A percentile compares a stretch with the other conserved stretches of the same genome.
Conservation (phyloP, 306 rosid species). For the Cicer chorassanicum region DNA sequence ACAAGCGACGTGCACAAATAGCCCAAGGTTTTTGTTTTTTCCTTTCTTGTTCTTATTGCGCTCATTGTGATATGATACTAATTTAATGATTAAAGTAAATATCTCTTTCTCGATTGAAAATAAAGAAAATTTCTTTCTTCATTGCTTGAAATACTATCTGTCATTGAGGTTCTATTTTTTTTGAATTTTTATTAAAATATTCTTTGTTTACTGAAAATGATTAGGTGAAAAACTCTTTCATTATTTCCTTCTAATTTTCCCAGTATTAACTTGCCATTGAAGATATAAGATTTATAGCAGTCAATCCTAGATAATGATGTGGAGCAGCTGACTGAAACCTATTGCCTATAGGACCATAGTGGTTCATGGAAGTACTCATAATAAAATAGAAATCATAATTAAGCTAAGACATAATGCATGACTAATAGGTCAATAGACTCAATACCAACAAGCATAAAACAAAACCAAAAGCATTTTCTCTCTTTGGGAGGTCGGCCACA, state of each 20-base stretch:
- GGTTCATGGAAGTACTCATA: neutral
- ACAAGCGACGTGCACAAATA: slow-evolving; percentile 88
- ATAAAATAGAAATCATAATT: neutral
- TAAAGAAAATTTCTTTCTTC: neutral
- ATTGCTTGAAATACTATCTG: slow-evolving; percentile 8
- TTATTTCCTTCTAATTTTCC: neutral
- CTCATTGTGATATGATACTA: slow-evolving; percentile 34
- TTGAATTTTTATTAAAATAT: neutral
- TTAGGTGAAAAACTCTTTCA: neutral
- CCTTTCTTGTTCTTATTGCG: slow-evolving; percentile 9
- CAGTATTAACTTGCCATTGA: neutral
- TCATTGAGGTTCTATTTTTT: neutral
- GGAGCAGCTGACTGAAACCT: neutral
- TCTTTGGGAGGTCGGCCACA: neutral
- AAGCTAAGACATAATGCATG: slow-evolving; percentile 2
- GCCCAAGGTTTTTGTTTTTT: slow-evolving; percentile 75
- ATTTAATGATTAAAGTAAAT: slow-evolving; percentile 30
- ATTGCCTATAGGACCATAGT: neutral
- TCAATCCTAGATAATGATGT: neutral
- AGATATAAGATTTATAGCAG: neutral
- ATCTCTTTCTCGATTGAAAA: slow-evolving; percentile 15
- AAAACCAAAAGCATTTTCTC: neutral
- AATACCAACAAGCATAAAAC: neutral
- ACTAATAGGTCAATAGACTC: neutral
- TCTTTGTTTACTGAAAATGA: neutral